Evolutionary conservation across 2,329 filamentous ascomycete genomes (phyloP), one percentile per base, ranked within the genome.

Genomic region (Diaporthe ampelina): DNA sequence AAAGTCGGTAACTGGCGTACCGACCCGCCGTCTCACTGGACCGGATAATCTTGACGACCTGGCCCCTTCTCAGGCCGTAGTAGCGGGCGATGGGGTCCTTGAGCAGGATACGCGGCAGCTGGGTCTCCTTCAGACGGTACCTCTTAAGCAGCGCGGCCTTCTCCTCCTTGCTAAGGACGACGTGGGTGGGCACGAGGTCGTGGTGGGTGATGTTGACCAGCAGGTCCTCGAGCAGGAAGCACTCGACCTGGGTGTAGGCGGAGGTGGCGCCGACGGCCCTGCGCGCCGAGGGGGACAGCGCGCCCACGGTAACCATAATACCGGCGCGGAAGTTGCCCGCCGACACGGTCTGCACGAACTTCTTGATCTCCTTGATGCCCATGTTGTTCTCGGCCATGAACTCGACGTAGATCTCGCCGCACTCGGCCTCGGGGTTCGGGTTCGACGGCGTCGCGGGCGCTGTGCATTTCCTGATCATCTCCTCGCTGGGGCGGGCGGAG

Each of bases 201-300:
- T 99, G 97, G 83, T 95, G 94, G 75, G 96, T 98, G 84, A 99
- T 98, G 86, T 99, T 99, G 84, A 99, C 95, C 75, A 98, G 89
- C 79, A 99, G 85, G 85, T 99, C 97, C 83, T 97, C 94, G 88
- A 98, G 97, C 79, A 96, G 91, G 87, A 99, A 99, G 82, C 95
- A 94, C 87, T 99, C 97, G 81, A 98, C 94, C 81, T 94, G 91
- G 72, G 93, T 94, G 82, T 91, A 89, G 76, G 92, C 91, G 79
- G 94, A 91, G 74, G 96, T 91, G 75, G 93, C 92, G 77, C 92
- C 92, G 79, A 97, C 93, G 78, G 95, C 92, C 86, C 97, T 97
- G 83, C 96, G 91, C 50, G 95, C 96, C 75, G 95, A 94, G 37
- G 95, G 90, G 0, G 95, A 97, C 75, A 98, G 93, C 61, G 94